Evolutionary conservation across 1,284 basidiomycete genomes (phyloP), one percentile per base, ranked within the genome.

Genomic region (Puccinia novopanici): DNA sequence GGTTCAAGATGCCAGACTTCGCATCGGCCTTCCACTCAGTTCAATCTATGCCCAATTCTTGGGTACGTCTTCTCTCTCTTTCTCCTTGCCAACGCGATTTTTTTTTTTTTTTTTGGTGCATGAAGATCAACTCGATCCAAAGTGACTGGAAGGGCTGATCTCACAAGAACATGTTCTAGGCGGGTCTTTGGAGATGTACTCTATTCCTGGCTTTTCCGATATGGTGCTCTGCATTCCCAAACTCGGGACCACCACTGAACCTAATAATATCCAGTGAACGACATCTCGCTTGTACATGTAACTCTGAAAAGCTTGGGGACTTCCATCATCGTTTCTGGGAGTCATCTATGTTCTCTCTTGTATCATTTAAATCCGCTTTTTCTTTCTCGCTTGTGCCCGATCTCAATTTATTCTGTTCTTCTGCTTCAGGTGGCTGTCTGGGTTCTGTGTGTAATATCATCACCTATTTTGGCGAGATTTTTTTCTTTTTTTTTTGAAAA

Each of bases 1-100:
- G 84, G 88, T 89, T 59, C 75, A 76, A 34, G 87, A 89, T 55
- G 91, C 75, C 9, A 55, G 74, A 50, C 65, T 93, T 74, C 92
- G 92, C 0, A 91, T 93, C 78, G 92, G 92, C 13, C 86, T 93
- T 24, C 92, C 92, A 0, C 92, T 93, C 91, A 92, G 92, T 85
- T 91, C 92, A 83, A 92, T 93, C 67, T 93, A 90, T 85, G 90
- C 92, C 81, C 92, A 90, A n/a, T 84, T 83, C 65, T 83, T 84
- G 63, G 83, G 89, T 93, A 82, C 81, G 89, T 86, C 57, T 59
- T 19, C 17, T 54, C 54, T n/a, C 59, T 55, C 34, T 54, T 34
- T n/a, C 55, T n/a, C 22, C 22, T 9, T 57, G 8, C 22, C 9
- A 19, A 30, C 22, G 22, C 55, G 8, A 30, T 9, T n/a, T 9